phyloP scores from a whole-genome alignment of 805 yeast species.

The Saccharomycopsis vini region DNA sequence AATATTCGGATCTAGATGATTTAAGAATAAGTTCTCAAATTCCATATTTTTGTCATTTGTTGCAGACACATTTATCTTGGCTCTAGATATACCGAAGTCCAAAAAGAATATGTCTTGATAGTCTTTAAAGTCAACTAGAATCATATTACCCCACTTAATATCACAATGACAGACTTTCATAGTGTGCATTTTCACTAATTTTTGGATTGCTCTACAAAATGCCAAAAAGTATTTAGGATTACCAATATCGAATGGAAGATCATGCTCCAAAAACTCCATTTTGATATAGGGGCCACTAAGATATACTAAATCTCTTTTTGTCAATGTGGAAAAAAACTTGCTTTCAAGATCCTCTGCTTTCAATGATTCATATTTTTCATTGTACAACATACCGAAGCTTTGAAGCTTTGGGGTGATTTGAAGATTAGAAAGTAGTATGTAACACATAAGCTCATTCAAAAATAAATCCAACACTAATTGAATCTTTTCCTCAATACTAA shows the following conservation, averaged over 20 bases:
- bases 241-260: neutral
- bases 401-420: neutral
- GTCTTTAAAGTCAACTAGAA: neutral
- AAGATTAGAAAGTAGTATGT: neutral
- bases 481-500: neutral
- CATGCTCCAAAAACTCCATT: neutral
- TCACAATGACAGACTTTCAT: neutral
- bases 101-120: neutral
- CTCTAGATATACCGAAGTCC: neutral
- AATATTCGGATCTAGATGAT: neutral
- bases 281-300: neutral
- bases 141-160: neutral
- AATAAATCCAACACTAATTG: too few relatives aligned
- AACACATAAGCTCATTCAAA: neutral
- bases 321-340: too few relatives aligned
- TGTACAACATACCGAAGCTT: neutral
- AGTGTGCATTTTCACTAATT: neutral
- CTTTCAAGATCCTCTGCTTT: neutral
- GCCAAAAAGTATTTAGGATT: neutral
- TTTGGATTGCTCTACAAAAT: neutral
- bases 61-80: neutral
- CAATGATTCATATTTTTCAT: neutral
- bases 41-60: neutral
- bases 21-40: neutral
- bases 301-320: neutral